Percentiles rank a stretch among this genome's conserved stretches.
phyloP scores from a whole-genome alignment of 352 stramenopile species.

The Paralagenidium karlingii region DNA sequence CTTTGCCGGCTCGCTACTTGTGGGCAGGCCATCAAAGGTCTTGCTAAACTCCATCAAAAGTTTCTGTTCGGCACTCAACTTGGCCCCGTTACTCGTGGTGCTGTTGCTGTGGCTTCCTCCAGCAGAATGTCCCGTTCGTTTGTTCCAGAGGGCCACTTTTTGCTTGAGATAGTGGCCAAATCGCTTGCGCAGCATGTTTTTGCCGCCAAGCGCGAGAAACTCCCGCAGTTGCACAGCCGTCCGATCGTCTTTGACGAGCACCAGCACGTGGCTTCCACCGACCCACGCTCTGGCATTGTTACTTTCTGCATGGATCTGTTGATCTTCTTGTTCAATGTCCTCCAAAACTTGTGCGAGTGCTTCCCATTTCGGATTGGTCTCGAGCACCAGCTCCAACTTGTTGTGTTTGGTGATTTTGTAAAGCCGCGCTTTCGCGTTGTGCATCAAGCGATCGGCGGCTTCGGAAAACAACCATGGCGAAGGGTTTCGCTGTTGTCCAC shows the following conservation, averaged over 20 bases:
- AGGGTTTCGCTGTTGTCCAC: constrained; percentile 60
- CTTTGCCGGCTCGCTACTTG: neutral
- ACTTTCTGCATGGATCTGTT: constrained; percentile 9
- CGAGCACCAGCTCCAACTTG: constrained; percentile 51
- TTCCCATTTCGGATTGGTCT: constrained; percentile 93
- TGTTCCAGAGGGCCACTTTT: constrained; percentile 35
- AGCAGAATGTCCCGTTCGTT: constrained; percentile 44
- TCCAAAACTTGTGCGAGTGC: constrained; percentile 86
- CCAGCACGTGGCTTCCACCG: constrained; percentile 40
- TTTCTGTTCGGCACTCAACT: constrained; percentile 42
- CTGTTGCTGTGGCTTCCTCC: too few species aligned
- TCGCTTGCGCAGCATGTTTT: constrained; percentile 69
- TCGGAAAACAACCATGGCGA: constrained; percentile 93
- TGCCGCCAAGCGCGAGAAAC: constrained; percentile 62
- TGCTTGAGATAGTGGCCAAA: constrained; percentile 77
- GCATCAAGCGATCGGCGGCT: constrained; percentile 87
- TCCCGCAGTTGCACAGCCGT: constrained; percentile 76
- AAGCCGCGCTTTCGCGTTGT: constrained; percentile 86
- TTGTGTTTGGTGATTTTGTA: constrained; percentile 31
- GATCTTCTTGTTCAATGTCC: constrained; percentile 80
- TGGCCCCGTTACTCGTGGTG: constrained; percentile 5
- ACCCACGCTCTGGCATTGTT: constrained; percentile 8
- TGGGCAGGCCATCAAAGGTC: constrained; percentile 12
- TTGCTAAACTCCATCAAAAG: constrained; percentile 37
- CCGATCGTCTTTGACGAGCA: constrained; percentile 85